phyloP scores from a whole-genome alignment of 2,329 filamentous ascomycete genomes.

The Neofusicoccum umdonicola region DNA sequence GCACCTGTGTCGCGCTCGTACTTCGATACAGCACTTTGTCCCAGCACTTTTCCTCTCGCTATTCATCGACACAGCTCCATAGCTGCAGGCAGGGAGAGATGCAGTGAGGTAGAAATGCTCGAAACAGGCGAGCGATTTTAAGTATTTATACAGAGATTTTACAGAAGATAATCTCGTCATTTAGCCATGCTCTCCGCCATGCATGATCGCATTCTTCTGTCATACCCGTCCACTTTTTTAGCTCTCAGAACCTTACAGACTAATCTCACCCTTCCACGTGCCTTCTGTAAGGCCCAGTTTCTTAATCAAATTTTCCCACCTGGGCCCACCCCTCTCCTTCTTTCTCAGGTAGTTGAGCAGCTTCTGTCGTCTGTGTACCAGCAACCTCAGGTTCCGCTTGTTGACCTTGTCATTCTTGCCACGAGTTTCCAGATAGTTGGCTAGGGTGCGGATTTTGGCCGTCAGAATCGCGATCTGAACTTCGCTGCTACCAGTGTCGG shows the following conservation, averaged over 20 bases:
- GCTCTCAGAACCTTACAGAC: constrained; percentile 51
- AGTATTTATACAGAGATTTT: constrained; percentile 5
- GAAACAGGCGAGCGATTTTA: neutral
- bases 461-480: constrained; percentile 98
- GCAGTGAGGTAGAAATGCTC: neutral
- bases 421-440: constrained; percentile 66
- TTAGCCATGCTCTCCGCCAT: neutral
- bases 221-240: neutral
- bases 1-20: no score
- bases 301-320: constrained; percentile 84
- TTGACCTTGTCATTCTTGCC: constrained; percentile 89
- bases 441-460: constrained; percentile 82
- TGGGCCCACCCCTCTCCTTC: constrained; percentile 85
- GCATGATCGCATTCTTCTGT: neutral
- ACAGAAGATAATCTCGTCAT: neutral
- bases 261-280: constrained; percentile 89
- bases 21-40: no score
- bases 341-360: constrained; percentile 79
- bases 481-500: constrained; percentile 91
- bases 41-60: no score
- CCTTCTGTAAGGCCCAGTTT: constrained; percentile 83
- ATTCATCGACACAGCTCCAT: no score
- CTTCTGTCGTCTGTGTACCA: constrained; percentile 89
- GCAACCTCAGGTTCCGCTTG: constrained; percentile 80
- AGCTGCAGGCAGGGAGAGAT: neutral